Percentiles rank a stretch among this genome's conserved stretches.
phyloP scores from a whole-genome alignment of 345 rosid genomes.

The Brassica cretica region DNA sequence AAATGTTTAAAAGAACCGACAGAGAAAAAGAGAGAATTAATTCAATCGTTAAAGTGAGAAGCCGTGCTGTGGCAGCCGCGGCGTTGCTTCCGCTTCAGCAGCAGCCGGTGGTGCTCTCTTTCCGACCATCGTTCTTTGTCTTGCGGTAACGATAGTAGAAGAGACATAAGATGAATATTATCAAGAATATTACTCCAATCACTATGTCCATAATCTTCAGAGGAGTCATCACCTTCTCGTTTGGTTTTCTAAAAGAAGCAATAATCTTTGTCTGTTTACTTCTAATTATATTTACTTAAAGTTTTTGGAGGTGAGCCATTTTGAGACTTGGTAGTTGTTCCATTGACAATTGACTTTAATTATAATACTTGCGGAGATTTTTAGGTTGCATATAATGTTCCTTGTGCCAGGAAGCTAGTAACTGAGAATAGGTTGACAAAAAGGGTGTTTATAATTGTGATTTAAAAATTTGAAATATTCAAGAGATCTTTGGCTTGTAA shows the following conservation, averaged over 20 bases:
- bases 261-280: neutral
- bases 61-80: neutral
- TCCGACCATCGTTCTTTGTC: slow-evolving; percentile 16
- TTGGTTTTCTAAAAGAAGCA: slow-evolving; percentile 1
- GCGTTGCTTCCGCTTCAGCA: slow-evolving; percentile 5
- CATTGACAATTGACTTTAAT: neutral
- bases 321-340: neutral
- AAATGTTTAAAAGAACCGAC: neutral
- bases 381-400: neutral
- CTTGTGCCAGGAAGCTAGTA: neutral
- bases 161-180: slow-evolving; percentile 29
- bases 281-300: neutral
- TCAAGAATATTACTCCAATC: slow-evolving; percentile 26
- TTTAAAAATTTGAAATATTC: neutral
- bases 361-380: neutral
- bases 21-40: neutral
- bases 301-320: neutral
- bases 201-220: slow-evolving; percentile 33
- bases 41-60: neutral
- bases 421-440: neutral
- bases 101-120: slow-evolving; percentile 26
- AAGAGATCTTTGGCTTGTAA: neutral
- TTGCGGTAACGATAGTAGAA: slow-evolving; percentile 24
- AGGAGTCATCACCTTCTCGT: slow-evolving; percentile 23
- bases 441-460: neutral